Base-by-base conservation (phyloP, 768 basidiomycete genomes). In the Xerocomus brunneocitrinus region DNA sequence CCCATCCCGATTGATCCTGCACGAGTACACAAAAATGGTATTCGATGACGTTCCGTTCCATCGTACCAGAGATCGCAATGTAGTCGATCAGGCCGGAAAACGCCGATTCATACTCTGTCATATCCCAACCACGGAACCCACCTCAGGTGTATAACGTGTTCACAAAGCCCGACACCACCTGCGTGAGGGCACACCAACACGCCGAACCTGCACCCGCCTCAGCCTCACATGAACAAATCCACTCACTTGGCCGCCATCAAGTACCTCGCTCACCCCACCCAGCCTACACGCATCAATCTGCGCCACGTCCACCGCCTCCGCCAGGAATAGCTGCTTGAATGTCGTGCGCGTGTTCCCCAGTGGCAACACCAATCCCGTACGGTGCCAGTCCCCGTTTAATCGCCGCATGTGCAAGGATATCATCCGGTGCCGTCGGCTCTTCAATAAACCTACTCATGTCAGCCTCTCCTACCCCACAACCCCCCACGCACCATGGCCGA, bases 311-410 rank as follows among this genome's bases (percentile, higher is more conserved):
- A 95, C 89, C 4, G 92, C 91, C 22, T 90, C 83, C 0, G 84
- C 84, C 62, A 93, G 91, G 12, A 98, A 77, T 7, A 97, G 76
- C 67, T 95, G 94, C 73, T 95, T 95, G 80, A 95, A 95, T n/a
- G 89, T 79, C 79, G 68, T 97, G 92, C 1, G 90, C 92, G 61
- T 95, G 93, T 73, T 97, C 94, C 27, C 92, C 94, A 0, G 94
- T 95, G 4, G 93, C 92, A 36, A 95, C 92, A 30, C 91, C 90
- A 56, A 95, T 94, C 0, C 86, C 85, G 63, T 85, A 69, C 8
- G 84, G 85, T 61, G 85, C 85, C 39, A 95, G 76, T 8, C 80
- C 89, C 65, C 81, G 87, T 54, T 90, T 82, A 54, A 92, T 84
- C 8, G 84, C 76, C 22, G 88, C 89, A 55, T 91, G 90, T 3